Evolutionary conservation across 805 yeast species (phyloP).

Genomic region (Suhomyces faveliae): DNA sequence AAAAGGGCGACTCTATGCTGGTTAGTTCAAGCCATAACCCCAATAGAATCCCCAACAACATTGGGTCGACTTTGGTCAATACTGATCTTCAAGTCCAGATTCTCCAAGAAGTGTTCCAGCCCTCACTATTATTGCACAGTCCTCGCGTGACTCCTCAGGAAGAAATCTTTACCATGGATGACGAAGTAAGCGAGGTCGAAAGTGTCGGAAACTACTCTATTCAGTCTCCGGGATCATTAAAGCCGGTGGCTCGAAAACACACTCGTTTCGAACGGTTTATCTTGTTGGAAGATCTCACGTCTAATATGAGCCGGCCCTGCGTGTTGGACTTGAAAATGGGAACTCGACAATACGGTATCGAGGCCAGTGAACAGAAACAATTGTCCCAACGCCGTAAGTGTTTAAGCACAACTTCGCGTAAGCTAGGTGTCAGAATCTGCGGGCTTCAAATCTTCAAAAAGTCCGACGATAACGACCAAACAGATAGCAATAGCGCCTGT

Average conservation of each 20-base stretch:
- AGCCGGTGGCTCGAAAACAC: constrained; percentile 30
- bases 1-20: not conserved
- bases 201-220: not conserved
- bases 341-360: constrained; percentile 96
- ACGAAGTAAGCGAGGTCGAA: constrained; percentile 20
- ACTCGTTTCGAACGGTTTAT: constrained; percentile 78
- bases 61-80: constrained; percentile 37
- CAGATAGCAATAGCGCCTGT: constrained; percentile 8
- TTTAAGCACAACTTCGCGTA: constrained; percentile 70
- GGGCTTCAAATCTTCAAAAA: constrained; percentile 64
- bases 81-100: constrained; percentile 40
- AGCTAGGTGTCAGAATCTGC: constrained; percentile 88
- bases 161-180: constrained; percentile 47
- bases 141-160: constrained; percentile 38
- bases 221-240: not conserved
- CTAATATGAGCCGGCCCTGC: constrained; percentile 79
- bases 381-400: constrained; percentile 82
- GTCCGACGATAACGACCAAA: constrained; percentile 1
- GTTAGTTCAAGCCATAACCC: constrained; percentile 2
- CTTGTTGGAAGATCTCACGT: constrained; percentile 84
- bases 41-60: constrained; percentile 12
- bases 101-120: constrained; percentile 37
- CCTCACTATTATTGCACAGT: constrained; percentile 14
- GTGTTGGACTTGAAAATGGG: constrained; percentile 97
- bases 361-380: constrained; percentile 71